phyloP scores from a whole-genome alignment of 208 protist genomes.

The Leishmania tropica region DNA sequence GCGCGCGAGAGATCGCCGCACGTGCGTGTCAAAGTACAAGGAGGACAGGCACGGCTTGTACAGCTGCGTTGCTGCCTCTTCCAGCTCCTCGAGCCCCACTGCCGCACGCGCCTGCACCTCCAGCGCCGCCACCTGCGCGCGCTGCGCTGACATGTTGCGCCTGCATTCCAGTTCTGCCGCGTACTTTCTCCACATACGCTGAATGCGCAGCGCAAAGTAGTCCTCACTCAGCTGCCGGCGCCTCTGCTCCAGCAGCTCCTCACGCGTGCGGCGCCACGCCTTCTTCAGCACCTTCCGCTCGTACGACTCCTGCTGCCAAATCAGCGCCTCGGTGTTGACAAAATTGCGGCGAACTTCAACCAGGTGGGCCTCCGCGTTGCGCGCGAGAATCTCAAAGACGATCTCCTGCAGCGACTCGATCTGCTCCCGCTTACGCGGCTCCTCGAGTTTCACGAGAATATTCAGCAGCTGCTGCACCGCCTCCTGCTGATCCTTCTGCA shows the following conservation, averaged over 20 bases:
- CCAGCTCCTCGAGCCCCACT: constrained; percentile 21
- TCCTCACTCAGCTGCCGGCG: constrained; percentile 26
- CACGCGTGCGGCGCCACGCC: constrained; percentile 32
- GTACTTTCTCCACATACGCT: constrained; percentile 20
- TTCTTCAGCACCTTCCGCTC: constrained; percentile 38
- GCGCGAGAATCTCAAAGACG: constrained; percentile 22
- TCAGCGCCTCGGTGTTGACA: constrained; percentile 30
- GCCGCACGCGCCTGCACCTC: constrained; percentile 26
- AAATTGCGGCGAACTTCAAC: constrained; percentile 8
- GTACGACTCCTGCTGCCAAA: constrained; percentile 54
- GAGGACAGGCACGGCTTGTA: neutral
- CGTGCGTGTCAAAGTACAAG: constrained; percentile 6
- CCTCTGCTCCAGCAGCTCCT: constrained; percentile 36
- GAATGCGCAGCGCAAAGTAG: constrained; percentile 25
- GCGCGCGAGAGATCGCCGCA: constrained; percentile 3
- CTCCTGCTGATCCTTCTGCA: constrained; percentile 20
- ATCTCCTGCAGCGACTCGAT: constrained; percentile 24
- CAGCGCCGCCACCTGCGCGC: constrained; percentile 16
- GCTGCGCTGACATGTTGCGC: constrained; percentile 5
- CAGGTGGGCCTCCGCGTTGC: constrained; percentile 21
- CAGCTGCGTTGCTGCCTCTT: constrained; percentile 27
- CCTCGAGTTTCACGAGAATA: constrained; percentile 20
- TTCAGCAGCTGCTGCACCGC: constrained; percentile 22
- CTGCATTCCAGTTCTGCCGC: constrained; percentile 1
- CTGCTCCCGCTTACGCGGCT: constrained; percentile 21